Conservation (phyloP, 192 early-diverging fungal species). For the Gryganskiella cystojenkinii region DNA sequence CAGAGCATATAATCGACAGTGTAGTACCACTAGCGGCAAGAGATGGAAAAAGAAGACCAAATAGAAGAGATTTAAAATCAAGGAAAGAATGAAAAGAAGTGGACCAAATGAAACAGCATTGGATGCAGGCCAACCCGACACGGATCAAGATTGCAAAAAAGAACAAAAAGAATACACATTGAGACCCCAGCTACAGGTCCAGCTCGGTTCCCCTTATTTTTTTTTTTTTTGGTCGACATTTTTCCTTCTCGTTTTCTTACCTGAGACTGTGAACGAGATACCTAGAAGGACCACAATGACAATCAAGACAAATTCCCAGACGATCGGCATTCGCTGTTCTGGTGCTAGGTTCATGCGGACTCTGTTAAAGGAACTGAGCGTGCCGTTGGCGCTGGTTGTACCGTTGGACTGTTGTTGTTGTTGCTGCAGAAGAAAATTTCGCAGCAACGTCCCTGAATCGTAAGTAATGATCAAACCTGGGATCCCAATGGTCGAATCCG, state of each 20-base stretch:
- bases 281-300: slow-evolving; percentile 35
- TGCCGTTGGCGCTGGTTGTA: background rate
- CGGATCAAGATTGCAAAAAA: too few species aligned
- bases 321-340: slow-evolving; percentile 21
- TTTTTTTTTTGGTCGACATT: too few species aligned
- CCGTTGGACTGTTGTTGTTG: slow-evolving; percentile 4
- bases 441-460: slow-evolving; percentile 15
- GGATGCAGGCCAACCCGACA: background rate
- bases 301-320: slow-evolving; percentile 49
- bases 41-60: background rate
- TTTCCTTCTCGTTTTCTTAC: slow-evolving; percentile 6
- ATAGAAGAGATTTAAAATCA: background rate
- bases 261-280: slow-evolving; percentile 37
- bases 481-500: slow-evolving; percentile 2
- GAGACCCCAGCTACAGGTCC: background rate
- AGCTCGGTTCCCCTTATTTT: too few species aligned
- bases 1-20: slow-evolving; percentile 37
- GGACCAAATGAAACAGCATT: background rate
- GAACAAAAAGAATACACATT: background rate
- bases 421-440: background rate
- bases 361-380: too few species aligned
- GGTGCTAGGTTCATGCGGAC: slow-evolving; percentile 12
- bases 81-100: background rate
- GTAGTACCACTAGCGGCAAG: slow-evolving; percentile 38
- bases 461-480: slow-evolving; percentile 22